These are phyloP conservation scores for Wallacemonas sp. DNA, from an alignment of 208 protist species.

Conservation along the genomic window DNA sequence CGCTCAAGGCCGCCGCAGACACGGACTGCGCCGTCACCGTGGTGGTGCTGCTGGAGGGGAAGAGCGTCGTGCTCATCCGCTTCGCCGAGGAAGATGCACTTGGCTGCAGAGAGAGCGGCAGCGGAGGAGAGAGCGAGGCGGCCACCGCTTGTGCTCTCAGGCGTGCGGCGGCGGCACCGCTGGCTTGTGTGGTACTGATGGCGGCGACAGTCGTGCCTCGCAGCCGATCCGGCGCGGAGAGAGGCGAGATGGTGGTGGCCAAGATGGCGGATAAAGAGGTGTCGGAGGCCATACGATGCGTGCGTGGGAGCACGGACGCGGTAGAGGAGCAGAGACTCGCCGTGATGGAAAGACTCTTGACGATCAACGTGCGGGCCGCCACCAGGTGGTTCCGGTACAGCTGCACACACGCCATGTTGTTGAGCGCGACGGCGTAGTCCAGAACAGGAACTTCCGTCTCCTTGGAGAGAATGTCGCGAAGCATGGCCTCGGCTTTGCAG, in stretches of 20 bases:
- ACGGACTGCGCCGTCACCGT: neutral
- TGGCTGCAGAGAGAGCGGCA: neutral
- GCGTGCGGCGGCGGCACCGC: neutral
- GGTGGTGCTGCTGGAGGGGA: neutral
- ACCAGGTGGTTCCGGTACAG: constrained; percentile 28
- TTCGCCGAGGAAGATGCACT: neutral
- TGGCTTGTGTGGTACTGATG: no score
- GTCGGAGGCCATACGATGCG: neutral
- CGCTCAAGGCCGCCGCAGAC: constrained; percentile 6
- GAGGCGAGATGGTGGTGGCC: no score
- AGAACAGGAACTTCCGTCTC: constrained; percentile 31
- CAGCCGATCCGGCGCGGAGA: no score
- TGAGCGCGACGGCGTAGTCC: constrained; percentile 46
- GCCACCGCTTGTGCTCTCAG: constrained; percentile 13
- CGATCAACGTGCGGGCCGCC: constrained; percentile 23
- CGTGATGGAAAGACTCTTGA: constrained; percentile 36
- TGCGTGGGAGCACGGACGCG: constrained; percentile 4
- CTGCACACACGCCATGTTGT: constrained; percentile 45
- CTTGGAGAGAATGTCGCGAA: constrained; percentile 28
- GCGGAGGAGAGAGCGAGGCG: neutral
- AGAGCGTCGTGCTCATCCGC: no score
- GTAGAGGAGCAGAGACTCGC: constrained; percentile 20
- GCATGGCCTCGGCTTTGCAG: constrained; percentile 17
- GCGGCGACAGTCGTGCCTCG: no score
- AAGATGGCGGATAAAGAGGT: no score